Base-by-base conservation (phyloP, 129 eudicot species). In the Flaveria robusta region DNA sequence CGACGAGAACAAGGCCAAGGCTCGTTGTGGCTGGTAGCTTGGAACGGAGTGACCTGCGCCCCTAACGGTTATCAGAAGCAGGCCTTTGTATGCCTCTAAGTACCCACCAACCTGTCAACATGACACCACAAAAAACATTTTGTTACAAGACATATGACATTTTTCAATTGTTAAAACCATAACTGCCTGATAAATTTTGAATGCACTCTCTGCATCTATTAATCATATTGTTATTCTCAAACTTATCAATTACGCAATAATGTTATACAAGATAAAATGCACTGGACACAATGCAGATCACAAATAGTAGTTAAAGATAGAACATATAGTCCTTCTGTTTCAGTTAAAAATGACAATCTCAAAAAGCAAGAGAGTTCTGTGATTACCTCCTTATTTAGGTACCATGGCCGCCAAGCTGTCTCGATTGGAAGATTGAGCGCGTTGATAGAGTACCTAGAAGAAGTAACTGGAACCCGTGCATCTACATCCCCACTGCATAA, bases 391-490 rank as follows among this genome's bases (percentile, higher is more conserved):
- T 82, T 66, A 81, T 77, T 68, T 19, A 65, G 79, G 79, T 83
- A 86, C 87, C 90, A 86, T 86, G 90, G 82, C 46, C 83, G 74
- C 87, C 87, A 86, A 54, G 75, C 63, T 58, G 85, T 71, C 74
- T 74, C 82, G 5, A 83, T 74, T 2, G 83, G 85, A 54, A 86
- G 80, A 51, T 82, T 76, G 72, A 86, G 82, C 15, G 74, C 24
- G 68, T 83, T 77, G 42, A 86, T 80, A 5, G 87, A 50, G 78
- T 80, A 86, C 54, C 85, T 86, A 24, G 90, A 62, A 41, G 87
- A 70, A 72, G 87, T 86, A 71, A 86, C 64, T 9, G 90, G 87
- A 43, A 83, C 82, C 9, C 74, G 64, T 19, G 72, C 87, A 71
- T 86, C 90, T 7, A 64, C 45, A 75, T 86, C 90, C 18, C 89